phyloP scores from a whole-genome alignment of 169 alveolate genomes.

The Babesia ovata region DNA sequence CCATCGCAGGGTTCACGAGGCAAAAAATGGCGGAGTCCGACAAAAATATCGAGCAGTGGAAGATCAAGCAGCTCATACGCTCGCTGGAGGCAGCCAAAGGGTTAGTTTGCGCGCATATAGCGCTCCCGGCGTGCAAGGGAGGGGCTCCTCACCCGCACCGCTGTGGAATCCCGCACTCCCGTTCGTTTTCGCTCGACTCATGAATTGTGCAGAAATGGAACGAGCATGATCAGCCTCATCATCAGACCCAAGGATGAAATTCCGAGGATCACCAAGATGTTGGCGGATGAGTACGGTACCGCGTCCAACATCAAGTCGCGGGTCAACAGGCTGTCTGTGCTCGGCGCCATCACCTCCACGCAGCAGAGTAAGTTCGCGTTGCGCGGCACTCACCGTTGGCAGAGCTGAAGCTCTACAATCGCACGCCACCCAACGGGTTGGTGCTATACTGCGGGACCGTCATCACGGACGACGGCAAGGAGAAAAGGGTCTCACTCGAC shows the following conservation, averaged over 20 bases:
- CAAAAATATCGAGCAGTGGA: conserved; percentile 91
- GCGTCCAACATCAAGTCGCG: conserved; percentile 97
- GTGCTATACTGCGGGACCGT: conserved; percentile 97
- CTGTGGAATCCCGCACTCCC: background rate
- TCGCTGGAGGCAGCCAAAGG: conserved; percentile 91
- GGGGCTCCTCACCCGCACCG: conserved; percentile 9
- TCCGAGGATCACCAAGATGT: conserved; percentile 90
- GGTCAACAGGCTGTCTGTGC: conserved; percentile 95
- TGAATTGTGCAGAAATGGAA: conserved; percentile 85
- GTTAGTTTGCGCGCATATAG: conserved; percentile 33
- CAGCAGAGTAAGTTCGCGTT: conserved; percentile 88
- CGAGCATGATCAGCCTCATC: conserved; percentile 96
- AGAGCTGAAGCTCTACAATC: conserved; percentile 91
- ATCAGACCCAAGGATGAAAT: conserved; percentile 96
- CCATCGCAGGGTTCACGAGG: background rate
- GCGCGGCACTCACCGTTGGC: background rate
- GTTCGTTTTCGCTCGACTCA: background rate
- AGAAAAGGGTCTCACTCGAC: conserved; percentile 93
- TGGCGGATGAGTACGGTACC: conserved; percentile 95
- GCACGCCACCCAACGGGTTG: conserved; percentile 98
- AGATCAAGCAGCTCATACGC: conserved; percentile 88
- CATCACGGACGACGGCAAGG: conserved; percentile 95
- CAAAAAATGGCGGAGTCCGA: conserved; percentile 72
- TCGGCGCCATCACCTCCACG: conserved; percentile 97
- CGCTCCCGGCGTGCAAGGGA: background rate